Conservation (phyloP, 768 basidiomycete genomes). For the Lentinus brumalis region DNA sequence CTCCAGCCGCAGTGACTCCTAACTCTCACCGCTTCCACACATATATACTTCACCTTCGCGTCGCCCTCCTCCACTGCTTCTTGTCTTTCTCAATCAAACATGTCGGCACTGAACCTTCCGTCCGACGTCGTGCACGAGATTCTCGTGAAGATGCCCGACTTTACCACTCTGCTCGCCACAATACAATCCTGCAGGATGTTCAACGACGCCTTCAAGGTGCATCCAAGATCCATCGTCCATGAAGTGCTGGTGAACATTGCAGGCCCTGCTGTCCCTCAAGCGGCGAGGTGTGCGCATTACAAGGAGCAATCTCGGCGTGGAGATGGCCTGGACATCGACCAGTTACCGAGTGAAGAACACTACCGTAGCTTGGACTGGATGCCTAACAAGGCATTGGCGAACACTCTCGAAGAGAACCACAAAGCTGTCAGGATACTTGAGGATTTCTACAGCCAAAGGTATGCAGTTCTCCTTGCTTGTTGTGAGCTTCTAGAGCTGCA, state of each 20-base stretch:
- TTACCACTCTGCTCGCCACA: conserved; percentile 22
- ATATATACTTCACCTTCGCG: neutral
- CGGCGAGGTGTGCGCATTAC: conserved; percentile 16
- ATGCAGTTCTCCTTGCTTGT: conserved; percentile 2
- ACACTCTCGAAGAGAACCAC: conserved; percentile 27
- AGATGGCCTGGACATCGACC: neutral
- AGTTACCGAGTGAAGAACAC: conserved; percentile 8
- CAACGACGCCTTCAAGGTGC: conserved; percentile 25
- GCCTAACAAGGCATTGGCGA: conserved; percentile 10
- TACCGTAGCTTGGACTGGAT: conserved; percentile 19
- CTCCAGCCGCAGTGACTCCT: neutral
- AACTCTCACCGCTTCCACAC: neutral
- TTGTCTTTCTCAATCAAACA: conserved; percentile 1
- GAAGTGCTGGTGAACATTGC: conserved; percentile 26
- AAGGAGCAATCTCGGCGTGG: neutral
- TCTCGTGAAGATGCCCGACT: conserved; percentile 24
- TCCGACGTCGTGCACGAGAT: conserved; percentile 29
- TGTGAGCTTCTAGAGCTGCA: no score
- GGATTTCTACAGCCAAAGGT: conserved; percentile 44
- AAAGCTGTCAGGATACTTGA: conserved; percentile 34
- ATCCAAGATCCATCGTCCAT: conserved; percentile 24
- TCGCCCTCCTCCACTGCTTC: neutral
- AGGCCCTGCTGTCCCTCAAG: conserved; percentile 26
- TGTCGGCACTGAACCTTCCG: conserved; percentile 9
- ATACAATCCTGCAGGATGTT: conserved; percentile 22